These are phyloP conservation scores for Pseudozyma tsukubaensis DNA, from an alignment of 1,284 basidiomycete genomes.

Conservation along the genomic window DNA sequence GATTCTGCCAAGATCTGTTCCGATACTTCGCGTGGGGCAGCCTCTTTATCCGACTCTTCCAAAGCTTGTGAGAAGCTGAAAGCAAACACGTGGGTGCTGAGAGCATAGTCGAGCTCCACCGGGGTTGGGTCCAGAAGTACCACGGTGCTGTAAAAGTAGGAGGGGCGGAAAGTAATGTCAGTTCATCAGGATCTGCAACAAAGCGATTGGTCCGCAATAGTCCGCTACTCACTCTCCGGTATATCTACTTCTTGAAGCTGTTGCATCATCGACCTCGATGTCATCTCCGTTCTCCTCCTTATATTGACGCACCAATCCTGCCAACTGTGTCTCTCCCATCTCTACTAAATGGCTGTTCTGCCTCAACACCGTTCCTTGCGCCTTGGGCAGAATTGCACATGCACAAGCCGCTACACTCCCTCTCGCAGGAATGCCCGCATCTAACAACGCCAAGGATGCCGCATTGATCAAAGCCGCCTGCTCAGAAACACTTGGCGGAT, in stretches of 20 bases:
- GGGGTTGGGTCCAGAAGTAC: slow-evolving; percentile 61
- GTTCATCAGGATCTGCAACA: neutral
- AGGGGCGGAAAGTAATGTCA: neutral
- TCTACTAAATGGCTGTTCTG: slow-evolving; percentile 40
- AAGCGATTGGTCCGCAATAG: neutral
- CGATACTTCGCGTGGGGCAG: slow-evolving; percentile 13
- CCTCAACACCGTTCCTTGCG: slow-evolving; percentile 47
- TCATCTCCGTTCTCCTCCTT: slow-evolving; percentile 23
- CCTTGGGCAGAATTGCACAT: slow-evolving; percentile 71
- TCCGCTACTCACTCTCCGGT: slow-evolving; percentile 33
- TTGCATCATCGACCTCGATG: slow-evolving; percentile 25
- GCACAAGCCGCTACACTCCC: slow-evolving; percentile 70
- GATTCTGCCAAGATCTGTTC: slow-evolving; percentile 47
- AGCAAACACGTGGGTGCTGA: slow-evolving; percentile 61
- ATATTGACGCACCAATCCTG: slow-evolving; percentile 38
- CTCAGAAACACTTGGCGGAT: slow-evolving; percentile 64
- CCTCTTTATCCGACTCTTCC: slow-evolving; percentile 13
- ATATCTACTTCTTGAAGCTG: slow-evolving; percentile 16
- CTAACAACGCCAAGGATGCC: slow-evolving; percentile 70
- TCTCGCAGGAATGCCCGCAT: slow-evolving; percentile 70
- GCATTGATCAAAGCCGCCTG: slow-evolving; percentile 74
- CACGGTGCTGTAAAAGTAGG: slow-evolving; percentile 21
- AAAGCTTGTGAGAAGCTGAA: slow-evolving; percentile 53
- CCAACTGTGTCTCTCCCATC: slow-evolving; percentile 28
- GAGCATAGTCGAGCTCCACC: slow-evolving; percentile 48